A percentile compares a stretch with the other conserved stretches of the same genome.
Conservation (phyloP, 441 rosid genomes). For the Iberis amara region DNA sequence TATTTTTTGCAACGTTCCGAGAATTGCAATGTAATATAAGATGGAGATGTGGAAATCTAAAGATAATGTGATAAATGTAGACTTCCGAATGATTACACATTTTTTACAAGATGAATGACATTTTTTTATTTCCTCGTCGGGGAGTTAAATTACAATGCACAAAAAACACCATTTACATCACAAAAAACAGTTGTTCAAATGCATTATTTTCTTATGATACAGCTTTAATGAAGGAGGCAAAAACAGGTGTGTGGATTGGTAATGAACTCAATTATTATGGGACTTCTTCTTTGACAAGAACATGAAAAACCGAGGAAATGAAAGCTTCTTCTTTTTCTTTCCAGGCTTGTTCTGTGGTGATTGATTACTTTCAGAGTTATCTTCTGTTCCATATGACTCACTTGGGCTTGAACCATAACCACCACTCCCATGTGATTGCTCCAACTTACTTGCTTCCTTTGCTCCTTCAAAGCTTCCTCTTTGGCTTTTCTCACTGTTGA, state of each 20-base stretch:
- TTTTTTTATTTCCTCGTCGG: background rate
- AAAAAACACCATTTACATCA: constrained; percentile 17
- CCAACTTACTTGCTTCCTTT: constrained; percentile 34
- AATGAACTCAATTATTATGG: constrained; percentile 31
- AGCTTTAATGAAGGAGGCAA: constrained; percentile 16
- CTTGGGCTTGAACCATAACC: constrained; percentile 33
- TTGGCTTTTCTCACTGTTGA: constrained; percentile 29
- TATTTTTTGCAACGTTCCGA: no score
- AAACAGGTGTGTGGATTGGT: constrained; percentile 1
- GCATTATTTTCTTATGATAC: background rate
- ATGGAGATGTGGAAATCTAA: no score
- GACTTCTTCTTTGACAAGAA: constrained; percentile 57
- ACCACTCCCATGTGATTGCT: constrained; percentile 26
- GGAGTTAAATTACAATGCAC: constrained; percentile 1
- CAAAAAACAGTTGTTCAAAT: constrained; percentile 4
- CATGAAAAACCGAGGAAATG: constrained; percentile 66
- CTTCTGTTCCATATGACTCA: constrained; percentile 30
- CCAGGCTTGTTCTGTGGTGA: constrained; percentile 36
- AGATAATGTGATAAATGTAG: no score
- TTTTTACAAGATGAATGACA: background rate
- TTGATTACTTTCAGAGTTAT: constrained; percentile 35
- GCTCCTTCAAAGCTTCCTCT: constrained; percentile 38
- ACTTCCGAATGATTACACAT: no score
- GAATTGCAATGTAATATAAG: no score
- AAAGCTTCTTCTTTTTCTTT: constrained; percentile 73